Percentiles rank a stretch among this genome's conserved stretches.
These are phyloP conservation scores for Oenanthe javanica DNA, from an alignment of 140 eudicot genomes.

Conservation along the genomic window DNA sequence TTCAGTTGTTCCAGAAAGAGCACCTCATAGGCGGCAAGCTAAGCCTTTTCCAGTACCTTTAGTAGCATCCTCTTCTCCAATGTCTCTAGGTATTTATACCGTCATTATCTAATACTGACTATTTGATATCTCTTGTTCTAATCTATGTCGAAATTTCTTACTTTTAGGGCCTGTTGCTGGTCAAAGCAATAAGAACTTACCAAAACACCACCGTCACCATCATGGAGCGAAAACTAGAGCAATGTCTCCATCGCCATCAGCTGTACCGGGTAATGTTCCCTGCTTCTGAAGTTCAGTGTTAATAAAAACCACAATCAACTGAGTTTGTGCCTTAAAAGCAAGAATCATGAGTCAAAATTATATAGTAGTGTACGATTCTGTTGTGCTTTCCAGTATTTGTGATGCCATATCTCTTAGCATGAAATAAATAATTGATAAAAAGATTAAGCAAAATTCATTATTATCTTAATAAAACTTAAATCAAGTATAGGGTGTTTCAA, in stretches of 20 bases:
- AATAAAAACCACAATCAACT: neutral
- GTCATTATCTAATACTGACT: conserved; percentile 10
- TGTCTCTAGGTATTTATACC: conserved; percentile 44
- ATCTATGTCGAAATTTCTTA: conserved; percentile 1
- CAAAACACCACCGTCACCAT: conserved; percentile 50
- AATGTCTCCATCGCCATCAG: conserved; percentile 63
- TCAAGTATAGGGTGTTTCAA: neutral
- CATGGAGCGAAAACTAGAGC: conserved; percentile 45
- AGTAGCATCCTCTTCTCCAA: conserved; percentile 47
- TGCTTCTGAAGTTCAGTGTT: neutral
- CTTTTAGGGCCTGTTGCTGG: conserved; percentile 54
- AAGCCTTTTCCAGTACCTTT: conserved; percentile 30
- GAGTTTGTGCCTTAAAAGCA: neutral
- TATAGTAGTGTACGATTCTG: neutral
- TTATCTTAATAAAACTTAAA: too few species aligned
- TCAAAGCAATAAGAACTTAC: conserved; percentile 26
- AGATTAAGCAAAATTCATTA: neutral
- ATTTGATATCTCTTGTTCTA: neutral
- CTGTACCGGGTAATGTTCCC: conserved; percentile 45
- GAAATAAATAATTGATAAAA: neutral
- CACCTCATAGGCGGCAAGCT: conserved; percentile 21
- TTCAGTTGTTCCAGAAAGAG: conserved; percentile 28
- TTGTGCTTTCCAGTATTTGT: neutral
- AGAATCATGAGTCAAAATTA: neutral
- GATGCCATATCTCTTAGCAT: neutral